Conservation (phyloP, 495 filamentous ascomycete genomes). For the Neurospora sp. region DNA sequence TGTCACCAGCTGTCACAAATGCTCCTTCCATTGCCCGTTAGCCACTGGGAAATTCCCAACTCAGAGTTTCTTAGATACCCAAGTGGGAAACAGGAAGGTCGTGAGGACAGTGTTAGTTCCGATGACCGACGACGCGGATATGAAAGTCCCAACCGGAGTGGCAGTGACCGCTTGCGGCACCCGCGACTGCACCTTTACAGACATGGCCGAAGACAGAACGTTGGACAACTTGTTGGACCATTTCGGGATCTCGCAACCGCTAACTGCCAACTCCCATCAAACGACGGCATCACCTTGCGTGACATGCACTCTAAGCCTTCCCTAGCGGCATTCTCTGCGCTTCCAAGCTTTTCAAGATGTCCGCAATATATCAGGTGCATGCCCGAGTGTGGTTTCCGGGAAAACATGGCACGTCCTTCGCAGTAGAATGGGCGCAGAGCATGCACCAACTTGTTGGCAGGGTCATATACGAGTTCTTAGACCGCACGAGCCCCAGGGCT, state of each 20-base stretch:
- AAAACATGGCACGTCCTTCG: not conserved
- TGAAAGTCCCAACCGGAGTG: not conserved
- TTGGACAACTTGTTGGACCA: not conserved
- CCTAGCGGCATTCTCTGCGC: not conserved
- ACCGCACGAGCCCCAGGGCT: not conserved
- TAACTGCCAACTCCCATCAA: not conserved
- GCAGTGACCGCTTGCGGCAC: not conserved
- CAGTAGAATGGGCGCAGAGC: not conserved
- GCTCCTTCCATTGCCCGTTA: not conserved
- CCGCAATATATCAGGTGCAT: not conserved
- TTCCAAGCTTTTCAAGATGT: not conserved
- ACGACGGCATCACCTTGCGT: not conserved
- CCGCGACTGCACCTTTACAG: not conserved
- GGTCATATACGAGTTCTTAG: not conserved
- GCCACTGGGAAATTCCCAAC: not conserved
- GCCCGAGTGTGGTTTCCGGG: not conserved
- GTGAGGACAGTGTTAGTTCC: not conserved
- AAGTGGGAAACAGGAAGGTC: not conserved
- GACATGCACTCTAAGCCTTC: not conserved
- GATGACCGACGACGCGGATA: not conserved
- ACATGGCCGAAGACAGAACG: not conserved
- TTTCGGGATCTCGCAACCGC: not conserved
- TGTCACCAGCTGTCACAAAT: not conserved
- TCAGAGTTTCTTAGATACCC: not conserved
- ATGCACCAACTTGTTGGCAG: not conserved